These are phyloP conservation scores for Pseudopyricularia javanii DNA, from an alignment of 2,329 filamentous ascomycete species.

Conservation along the genomic window DNA sequence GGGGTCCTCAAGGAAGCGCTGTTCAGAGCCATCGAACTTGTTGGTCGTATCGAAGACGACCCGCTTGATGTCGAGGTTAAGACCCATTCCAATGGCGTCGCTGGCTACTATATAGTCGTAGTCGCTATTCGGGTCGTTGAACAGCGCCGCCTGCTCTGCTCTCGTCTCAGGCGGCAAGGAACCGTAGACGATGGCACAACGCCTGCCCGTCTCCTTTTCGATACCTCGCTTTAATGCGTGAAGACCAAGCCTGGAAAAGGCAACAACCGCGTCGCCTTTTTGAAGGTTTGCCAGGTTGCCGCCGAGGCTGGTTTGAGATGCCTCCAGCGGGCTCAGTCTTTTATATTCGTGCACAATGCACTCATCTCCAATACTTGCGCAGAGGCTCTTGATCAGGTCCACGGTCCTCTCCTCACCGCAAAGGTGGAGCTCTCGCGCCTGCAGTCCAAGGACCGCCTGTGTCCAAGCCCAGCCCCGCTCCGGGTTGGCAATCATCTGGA, in stretches of 20 bases:
- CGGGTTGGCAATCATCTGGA: conserved; percentile 82
- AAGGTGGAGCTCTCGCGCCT: conserved; percentile 80
- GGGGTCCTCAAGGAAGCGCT: conserved; percentile 50
- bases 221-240: conserved; percentile 70
- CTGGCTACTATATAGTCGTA: conserved; percentile 82
- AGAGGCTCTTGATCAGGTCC: conserved; percentile 64
- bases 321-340: conserved; percentile 65
- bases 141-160: conserved; percentile 79
- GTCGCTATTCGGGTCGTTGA: conserved; percentile 91
- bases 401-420: conserved; percentile 84
- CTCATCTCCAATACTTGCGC: conserved; percentile 68
- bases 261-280: conserved; percentile 84
- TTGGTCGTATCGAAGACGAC: conserved; percentile 70
- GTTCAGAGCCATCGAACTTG: conserved; percentile 55
- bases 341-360: conserved; percentile 73
- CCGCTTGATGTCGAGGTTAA: conserved; percentile 86
- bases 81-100: conserved; percentile 83
- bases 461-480: conserved; percentile 93
- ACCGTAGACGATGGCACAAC: conserved; percentile 89
- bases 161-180: conserved; percentile 84
- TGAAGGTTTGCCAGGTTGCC: conserved; percentile 54
- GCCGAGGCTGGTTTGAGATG: conserved; percentile 49
- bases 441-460: conserved; percentile 73
- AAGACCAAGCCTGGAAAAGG: conserved; percentile 72
- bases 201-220: conserved; percentile 60